Base-by-base conservation (phyloP, 1,284 basidiomycete genomes). In the Moniliophthora roreri region DNA sequence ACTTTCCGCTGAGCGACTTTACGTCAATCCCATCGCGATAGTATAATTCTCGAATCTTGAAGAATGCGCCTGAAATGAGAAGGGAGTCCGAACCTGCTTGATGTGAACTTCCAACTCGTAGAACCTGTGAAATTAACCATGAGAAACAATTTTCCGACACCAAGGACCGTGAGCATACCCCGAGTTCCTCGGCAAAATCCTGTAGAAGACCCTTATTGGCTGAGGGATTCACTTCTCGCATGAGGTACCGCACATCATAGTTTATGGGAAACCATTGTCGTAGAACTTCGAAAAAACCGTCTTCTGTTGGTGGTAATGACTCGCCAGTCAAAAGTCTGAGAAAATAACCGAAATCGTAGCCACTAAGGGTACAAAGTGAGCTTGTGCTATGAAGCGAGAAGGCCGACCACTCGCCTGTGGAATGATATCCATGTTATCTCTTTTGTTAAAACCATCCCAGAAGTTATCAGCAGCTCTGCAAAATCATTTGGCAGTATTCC, bases 311-410 rank as follows among this genome's bases (percentile, higher is more conserved):
- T 2, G 97, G 97, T 57, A 99, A 74, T 40, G 93, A 91, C 63
- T 88, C 79, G 60, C 85, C 89, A 0, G 95, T 98, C 47, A 99
- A 82, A 48, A 98, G 82, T 70, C 97, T 97, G 70, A 99, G 87
- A 62, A 99, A 89, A 69, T 99, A 99, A 18, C 97, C 96, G 74
- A 99, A 99, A 72, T 99, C 96, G 72, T 99, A 99, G 28, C 96
- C 97, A 68, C 95, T 98, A 68, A 50, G 44, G 6, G 35, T 52
- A 47, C 53, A 45, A 16, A 5, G 34, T 41, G 18, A 47, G 21
- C 24, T 16, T 18, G 9, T 50, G 34, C 16, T 35, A 16, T 20
- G 28, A 42, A 11, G 36, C 40, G 48, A 48, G 26, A 51, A 28
- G 24, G 16, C 10, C n/a, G 10, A 36, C 24, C 26, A 74, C 89